Evolutionary conservation across 352 stramenopile genomes (phyloP).

Genomic region (Phytophthora boehmeriae): DNA sequence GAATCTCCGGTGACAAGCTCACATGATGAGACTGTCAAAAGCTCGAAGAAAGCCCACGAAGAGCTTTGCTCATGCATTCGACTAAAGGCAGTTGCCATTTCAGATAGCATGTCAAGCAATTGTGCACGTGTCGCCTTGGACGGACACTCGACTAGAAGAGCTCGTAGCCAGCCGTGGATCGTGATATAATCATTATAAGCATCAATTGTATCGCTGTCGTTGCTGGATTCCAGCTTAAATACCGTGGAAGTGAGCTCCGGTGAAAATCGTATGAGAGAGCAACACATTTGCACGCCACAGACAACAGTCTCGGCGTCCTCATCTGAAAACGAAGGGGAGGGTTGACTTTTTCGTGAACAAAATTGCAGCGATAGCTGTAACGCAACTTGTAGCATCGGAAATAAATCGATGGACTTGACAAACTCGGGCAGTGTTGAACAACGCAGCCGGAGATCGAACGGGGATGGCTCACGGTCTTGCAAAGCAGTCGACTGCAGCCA

Average conservation of each 20-base stretch:
- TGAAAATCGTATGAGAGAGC: slow-evolving; percentile 27
- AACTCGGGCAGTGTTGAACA: slow-evolving; percentile 42
- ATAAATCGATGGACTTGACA: slow-evolving; percentile 31
- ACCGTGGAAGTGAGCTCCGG: slow-evolving; percentile 14
- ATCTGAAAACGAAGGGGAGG: slow-evolving; percentile 17
- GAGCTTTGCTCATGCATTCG: slow-evolving; percentile 10
- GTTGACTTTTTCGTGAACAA: slow-evolving; percentile 8
- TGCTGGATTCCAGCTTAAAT: slow-evolving; percentile 9
- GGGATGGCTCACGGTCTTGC: slow-evolving; percentile 1
- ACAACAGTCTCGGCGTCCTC: slow-evolving; percentile 31
- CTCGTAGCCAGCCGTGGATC: slow-evolving; percentile 24
- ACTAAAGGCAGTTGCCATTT: slow-evolving; percentile 25
- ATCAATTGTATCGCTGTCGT: background rate
- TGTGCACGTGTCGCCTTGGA: slow-evolving; percentile 25
- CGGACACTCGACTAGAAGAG: slow-evolving; percentile 33
- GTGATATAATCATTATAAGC: background rate
- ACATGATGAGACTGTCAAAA: slow-evolving; percentile 30
- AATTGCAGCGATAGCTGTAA: slow-evolving; percentile 13
- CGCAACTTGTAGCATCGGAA: slow-evolving; percentile 16
- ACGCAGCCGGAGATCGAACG: slow-evolving; percentile 42
- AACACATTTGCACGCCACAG: slow-evolving; percentile 28
- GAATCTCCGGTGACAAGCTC: slow-evolving; percentile 15
- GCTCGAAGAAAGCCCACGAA: slow-evolving; percentile 23
- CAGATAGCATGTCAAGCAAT: slow-evolving; percentile 21
- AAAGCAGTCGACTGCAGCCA: slow-evolving; percentile 10